These are phyloP conservation scores for Gracilaria caudata DNA, from an alignment of 23 red algal species.

Conservation along the genomic window DNA sequence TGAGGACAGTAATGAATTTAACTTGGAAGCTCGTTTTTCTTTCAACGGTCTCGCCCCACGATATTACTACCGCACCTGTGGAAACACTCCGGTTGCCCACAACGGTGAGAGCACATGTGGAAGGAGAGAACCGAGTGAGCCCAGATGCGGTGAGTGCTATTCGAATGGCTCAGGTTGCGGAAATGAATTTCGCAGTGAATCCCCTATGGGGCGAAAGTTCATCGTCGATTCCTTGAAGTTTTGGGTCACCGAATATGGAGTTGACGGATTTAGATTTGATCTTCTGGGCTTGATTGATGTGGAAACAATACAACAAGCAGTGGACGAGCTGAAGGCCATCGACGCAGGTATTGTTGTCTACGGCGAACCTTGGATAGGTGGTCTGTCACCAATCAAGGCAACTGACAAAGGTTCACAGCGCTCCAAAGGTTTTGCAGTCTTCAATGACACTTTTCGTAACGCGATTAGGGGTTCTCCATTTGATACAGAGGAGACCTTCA, in stretches of 20 bases:
- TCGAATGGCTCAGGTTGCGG: conserved; percentile 95
- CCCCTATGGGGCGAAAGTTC: conserved; percentile 91
- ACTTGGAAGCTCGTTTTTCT: conserved; percentile 91
- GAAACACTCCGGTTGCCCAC: conserved; percentile 65
- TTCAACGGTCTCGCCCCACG: conserved; percentile 86
- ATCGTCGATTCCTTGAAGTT: conserved; percentile 86
- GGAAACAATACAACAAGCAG: conserved; percentile 65
- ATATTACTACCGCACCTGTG: conserved; percentile 91
- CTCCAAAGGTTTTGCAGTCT: conserved; percentile 85
- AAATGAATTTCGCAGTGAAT: conserved; percentile 87
- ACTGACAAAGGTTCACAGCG: conserved; percentile 87
- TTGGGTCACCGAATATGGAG: conserved; percentile 92
- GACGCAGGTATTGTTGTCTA: conserved; percentile 79
- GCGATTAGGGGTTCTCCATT: conserved; percentile 79
- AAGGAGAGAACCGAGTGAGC: conserved; percentile 2
- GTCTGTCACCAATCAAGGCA: conserved; percentile 65
- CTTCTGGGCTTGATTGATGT: conserved; percentile 82
- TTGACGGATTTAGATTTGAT: conserved; percentile 98
- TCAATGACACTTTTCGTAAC: conserved; percentile 91
- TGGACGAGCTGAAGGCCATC: conserved; percentile 59
- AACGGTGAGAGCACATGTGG: conserved; percentile 78
- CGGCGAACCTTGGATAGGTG: conserved; percentile 90
- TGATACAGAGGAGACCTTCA: conserved; percentile 75
- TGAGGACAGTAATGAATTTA: conserved; percentile 82
- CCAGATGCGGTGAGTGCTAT: conserved; percentile 77